Evolutionary conservation across 495 filamentous ascomycete genomes (phyloP).

Genomic region (Hypomontagnella submonticulosa): DNA sequence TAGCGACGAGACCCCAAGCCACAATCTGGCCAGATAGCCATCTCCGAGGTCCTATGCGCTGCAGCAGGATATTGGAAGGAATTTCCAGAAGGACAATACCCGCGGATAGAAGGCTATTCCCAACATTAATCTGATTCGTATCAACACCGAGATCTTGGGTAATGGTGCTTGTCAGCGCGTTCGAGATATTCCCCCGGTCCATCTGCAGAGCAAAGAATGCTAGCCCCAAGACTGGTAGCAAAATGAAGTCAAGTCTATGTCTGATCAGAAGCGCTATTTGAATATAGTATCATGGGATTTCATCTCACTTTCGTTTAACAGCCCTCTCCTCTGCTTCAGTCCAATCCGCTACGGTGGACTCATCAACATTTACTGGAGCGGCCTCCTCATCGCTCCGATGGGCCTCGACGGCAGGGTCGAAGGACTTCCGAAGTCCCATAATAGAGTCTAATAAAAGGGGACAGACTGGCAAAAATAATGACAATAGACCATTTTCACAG

Average conservation of each 20-base stretch:
- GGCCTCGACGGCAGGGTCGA: constrained; percentile 12
- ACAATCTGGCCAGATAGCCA: constrained; percentile 68
- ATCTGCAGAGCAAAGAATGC: constrained; percentile 70
- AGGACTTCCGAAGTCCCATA: constrained; percentile 11
- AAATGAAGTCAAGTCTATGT: constrained; percentile 61
- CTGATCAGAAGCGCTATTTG: neutral
- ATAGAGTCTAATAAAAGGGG: neutral
- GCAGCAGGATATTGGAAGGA: constrained; percentile 66
- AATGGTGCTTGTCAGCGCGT: constrained; percentile 62
- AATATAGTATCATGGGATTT: neutral
- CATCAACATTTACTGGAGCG: constrained; percentile 39
- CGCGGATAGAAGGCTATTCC: constrained; percentile 64
- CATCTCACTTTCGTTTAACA: constrained; percentile 53
- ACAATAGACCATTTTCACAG: neutral
- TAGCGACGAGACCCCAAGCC: constrained; percentile 68
- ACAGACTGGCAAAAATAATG: neutral
- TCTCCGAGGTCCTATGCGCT: constrained; percentile 62
- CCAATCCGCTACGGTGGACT: constrained; percentile 45
- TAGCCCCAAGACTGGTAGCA: constrained; percentile 64
- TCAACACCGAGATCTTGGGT: constrained; percentile 64
- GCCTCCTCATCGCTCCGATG: constrained; percentile 40
- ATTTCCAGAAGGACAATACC: constrained; percentile 70
- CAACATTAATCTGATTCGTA: constrained; percentile 68
- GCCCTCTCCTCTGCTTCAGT: constrained; percentile 49
- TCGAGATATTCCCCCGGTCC: constrained; percentile 65